phyloP scores from a whole-genome alignment of 1,139 yeast species.

The Pneumocystis sp. region DNA sequence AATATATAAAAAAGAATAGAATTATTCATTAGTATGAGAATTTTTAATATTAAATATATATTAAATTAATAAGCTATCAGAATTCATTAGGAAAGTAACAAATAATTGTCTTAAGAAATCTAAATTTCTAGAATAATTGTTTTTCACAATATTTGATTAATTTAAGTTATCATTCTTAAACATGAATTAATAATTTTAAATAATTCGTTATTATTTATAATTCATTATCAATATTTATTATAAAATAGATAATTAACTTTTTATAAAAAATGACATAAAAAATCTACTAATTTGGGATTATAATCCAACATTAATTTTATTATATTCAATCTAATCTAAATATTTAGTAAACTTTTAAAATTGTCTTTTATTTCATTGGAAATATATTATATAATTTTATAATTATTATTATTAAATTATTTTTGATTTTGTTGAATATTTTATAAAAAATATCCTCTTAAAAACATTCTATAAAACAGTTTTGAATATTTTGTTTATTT shows the following conservation, averaged over 20 bases:
- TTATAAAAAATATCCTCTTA: not conserved
- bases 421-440: not conserved
- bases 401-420: too few species aligned
- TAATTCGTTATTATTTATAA: not conserved
- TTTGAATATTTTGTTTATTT: not conserved
- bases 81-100: not conserved
- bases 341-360: not conserved
- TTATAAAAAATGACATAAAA: not conserved
- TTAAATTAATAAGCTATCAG: not conserved
- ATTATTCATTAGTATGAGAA: not conserved
- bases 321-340: conserved; percentile 1
- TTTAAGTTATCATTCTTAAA: not conserved
- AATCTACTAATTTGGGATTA: not conserved
- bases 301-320: conserved; percentile 2
- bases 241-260: not conserved
- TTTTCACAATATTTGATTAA: not conserved
- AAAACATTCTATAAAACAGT: not conserved
- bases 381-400: not conserved
- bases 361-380: not conserved
- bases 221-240: not conserved
- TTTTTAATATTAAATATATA: not conserved
- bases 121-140: not conserved
- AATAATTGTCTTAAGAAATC: not conserved
- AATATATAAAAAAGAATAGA: not conserved
- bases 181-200: not conserved